Conservation (phyloP, 2,329 filamentous ascomycete genomes). For the Hypocrella siamensis region DNA sequence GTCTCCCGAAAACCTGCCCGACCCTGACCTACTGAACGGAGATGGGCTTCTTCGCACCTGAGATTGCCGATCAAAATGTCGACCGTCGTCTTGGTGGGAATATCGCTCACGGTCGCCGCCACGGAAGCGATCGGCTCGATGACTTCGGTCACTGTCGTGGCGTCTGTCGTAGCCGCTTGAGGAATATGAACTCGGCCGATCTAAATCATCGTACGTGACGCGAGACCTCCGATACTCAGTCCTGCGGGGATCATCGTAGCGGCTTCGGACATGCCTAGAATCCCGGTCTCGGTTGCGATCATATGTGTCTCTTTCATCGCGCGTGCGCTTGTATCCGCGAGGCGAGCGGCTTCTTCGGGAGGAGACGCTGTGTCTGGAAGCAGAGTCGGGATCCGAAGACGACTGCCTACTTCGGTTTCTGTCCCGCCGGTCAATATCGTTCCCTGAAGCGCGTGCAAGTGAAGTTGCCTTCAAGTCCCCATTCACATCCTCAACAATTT, state of each 20-base stretch:
- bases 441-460: conserved; percentile 59
- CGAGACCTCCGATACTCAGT: conserved; percentile 31
- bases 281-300: conserved; percentile 31
- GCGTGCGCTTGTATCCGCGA: conserved; percentile 49
- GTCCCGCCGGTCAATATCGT: conserved; percentile 82
- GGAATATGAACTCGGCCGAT: conserved; percentile 26
- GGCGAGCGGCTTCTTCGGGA: conserved; percentile 41
- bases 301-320: conserved; percentile 44
- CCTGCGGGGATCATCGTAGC: conserved; percentile 41
- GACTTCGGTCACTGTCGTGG: conserved; percentile 26
- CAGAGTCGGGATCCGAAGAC: conserved; percentile 37
- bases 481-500: conserved; percentile 63
- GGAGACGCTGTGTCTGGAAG: conserved; percentile 24
- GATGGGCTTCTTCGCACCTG: conserved; percentile 41
- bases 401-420: conserved; percentile 54
- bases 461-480: conserved; percentile 69
- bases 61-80: conserved; percentile 33
- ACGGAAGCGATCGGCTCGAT: conserved; percentile 6
- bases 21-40: conserved; percentile 22
- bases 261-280: conserved; percentile 41
- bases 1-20: conserved; percentile 17
- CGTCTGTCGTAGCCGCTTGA: conserved; percentile 2
- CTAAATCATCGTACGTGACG: conserved; percentile 40
- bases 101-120: conserved; percentile 18
- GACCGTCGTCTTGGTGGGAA: conserved; percentile 9